Evolutionary conservation across 208 protist species (phyloP).

Genomic region (Leishmania braziliensis): DNA sequence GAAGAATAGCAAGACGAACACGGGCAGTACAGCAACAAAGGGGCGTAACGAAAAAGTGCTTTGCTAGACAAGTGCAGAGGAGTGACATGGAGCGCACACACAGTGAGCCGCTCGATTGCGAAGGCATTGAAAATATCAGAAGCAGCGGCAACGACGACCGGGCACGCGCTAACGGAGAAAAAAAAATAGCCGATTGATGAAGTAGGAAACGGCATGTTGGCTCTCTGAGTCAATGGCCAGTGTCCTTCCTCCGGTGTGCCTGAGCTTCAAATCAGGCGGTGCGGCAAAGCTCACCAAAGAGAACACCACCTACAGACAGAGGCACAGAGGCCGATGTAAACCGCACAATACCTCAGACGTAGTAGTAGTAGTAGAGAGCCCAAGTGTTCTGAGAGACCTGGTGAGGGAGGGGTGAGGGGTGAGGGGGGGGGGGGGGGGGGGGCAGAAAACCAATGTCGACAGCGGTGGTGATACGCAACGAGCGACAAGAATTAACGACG

Average conservation of each 20-base stretch:
- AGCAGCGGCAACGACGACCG: neutral
- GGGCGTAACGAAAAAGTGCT: neutral
- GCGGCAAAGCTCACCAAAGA: neutral
- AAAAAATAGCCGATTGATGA: neutral
- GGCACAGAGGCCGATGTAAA: neutral
- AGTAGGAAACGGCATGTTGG: neutral
- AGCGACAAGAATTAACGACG: too few species aligned
- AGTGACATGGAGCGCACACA: neutral
- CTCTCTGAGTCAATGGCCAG: neutral
- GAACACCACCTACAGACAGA: neutral
- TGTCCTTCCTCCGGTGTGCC: neutral
- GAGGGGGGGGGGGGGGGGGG: too few species aligned
- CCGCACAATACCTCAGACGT: neutral
- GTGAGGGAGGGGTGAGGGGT: too few species aligned
- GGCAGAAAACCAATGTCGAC: too few species aligned
- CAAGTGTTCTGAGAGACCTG: neutral
- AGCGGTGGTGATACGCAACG: too few species aligned
- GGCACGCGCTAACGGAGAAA: neutral
- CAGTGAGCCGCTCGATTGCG: neutral
- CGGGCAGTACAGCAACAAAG: neutral
- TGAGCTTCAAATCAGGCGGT: neutral
- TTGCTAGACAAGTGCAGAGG: neutral
- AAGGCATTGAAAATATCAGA: neutral
- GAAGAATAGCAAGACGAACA: slow-evolving; percentile 7
- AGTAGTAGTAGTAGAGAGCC: neutral